These are phyloP conservation scores for Picea glauca DNA, from an alignment of 75 land plant species.

Conservation along the genomic window DNA sequence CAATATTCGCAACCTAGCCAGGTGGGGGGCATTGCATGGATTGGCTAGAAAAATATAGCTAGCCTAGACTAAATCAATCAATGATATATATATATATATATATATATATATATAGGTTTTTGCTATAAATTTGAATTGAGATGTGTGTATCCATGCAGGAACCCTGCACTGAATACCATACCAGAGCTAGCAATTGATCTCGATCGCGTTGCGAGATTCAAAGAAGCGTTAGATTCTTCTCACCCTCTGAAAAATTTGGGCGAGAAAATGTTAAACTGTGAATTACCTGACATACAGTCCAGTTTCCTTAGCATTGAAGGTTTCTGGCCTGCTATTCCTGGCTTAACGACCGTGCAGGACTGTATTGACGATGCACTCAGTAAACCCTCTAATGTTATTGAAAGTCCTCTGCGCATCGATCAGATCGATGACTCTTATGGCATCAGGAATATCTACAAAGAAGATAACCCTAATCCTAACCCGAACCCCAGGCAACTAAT, in stretches of 20 bases:
- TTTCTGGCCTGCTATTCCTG: neutral
- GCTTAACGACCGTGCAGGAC: neutral
- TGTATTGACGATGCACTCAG: neutral
- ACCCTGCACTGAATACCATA: neutral
- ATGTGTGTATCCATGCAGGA: neutral
- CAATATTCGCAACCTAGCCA: neutral
- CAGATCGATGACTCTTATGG: neutral
- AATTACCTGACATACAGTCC: neutral
- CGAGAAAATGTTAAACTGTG: neutral
- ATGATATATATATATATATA: too few species aligned
- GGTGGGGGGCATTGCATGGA: neutral
- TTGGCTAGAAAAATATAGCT: neutral
- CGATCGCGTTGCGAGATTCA: neutral
- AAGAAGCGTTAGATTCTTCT: neutral
- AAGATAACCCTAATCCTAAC: neutral
- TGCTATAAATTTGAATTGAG: too few species aligned
- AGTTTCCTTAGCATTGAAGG: neutral
- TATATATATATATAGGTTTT: too few species aligned
- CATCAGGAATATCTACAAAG: neutral
- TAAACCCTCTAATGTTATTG: neutral
- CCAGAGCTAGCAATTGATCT: conserved; percentile 1
- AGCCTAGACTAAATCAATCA: too few species aligned
- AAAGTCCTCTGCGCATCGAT: neutral
- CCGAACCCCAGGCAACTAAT: neutral
- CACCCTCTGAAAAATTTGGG: neutral